Conservation (phyloP, 306 rosid genomes). For the Bauhinia variegata region DNA sequence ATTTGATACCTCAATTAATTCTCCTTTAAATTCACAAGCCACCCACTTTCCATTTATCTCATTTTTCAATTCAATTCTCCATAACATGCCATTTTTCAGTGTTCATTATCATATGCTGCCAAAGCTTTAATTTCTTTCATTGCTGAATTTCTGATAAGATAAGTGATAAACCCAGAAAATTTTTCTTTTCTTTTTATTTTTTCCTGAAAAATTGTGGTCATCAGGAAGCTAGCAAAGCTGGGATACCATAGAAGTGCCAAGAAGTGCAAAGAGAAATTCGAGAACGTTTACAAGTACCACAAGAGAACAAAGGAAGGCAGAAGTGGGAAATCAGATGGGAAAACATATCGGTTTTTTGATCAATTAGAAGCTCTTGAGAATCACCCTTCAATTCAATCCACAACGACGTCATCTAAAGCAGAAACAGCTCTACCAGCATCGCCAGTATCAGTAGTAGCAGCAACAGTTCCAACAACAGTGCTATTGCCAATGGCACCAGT, state of each 20-base stretch:
- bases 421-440: conserved; percentile 26
- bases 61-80: conserved; percentile 13
- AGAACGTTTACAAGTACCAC: conserved; percentile 95
- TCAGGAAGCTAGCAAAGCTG: conserved; percentile 88
- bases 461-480: conserved; percentile 2
- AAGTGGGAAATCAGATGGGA: conserved; percentile 82
- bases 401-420: conserved; percentile 22
- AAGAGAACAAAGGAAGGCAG: conserved; percentile 88
- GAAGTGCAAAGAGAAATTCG: conserved; percentile 97
- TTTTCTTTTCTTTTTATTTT: conserved; percentile 1
- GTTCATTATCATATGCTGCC: conserved; percentile 33
- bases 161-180: conserved; percentile 26
- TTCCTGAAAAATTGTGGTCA: background rate
- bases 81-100: too few species aligned
- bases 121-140: conserved; percentile 35
- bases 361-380: conserved; percentile 78
- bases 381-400: conserved; percentile 43
- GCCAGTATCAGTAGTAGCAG: conserved; percentile 35
- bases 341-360: conserved; percentile 79
- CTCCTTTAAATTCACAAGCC: too few species aligned
- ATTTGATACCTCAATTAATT: background rate
- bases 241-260: conserved; percentile 84
- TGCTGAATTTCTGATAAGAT: conserved; percentile 43
- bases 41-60: too few species aligned
- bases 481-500: conserved; percentile 32